phyloP scores from a whole-genome alignment of 192 early-diverging fungal species.

The Powellomyces hirtus region DNA sequence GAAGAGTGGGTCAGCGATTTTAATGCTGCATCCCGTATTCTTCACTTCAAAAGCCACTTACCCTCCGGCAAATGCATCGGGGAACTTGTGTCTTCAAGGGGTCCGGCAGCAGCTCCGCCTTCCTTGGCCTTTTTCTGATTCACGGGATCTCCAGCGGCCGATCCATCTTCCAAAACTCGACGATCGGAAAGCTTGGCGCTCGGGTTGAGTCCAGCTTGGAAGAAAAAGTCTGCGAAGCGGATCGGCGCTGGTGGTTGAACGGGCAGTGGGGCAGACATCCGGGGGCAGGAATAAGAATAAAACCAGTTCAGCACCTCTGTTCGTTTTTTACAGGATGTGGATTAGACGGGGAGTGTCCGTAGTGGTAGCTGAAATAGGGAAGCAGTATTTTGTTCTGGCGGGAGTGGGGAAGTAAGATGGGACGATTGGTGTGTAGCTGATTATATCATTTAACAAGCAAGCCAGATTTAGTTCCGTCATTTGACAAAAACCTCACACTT shows the following conservation, averaged over 20 bases:
- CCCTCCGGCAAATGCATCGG: slow-evolving; percentile 18
- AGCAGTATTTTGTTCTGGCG: too few relatives aligned
- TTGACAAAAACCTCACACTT: too few relatives aligned
- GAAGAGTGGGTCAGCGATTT: slow-evolving; percentile 3
- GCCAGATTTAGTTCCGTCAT: too few relatives aligned
- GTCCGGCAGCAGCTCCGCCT: background rate
- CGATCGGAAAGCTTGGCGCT: slow-evolving; percentile 9
- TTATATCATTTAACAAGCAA: too few relatives aligned
- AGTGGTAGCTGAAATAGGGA: too few relatives aligned
- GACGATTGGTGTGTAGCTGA: too few relatives aligned
- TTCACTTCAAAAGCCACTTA: too few relatives aligned
- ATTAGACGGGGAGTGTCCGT: too few relatives aligned
- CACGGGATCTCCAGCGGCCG: slow-evolving; percentile 2
- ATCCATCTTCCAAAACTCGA: slow-evolving; percentile 21
- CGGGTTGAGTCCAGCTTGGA: slow-evolving; percentile 39
- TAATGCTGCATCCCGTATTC: too few relatives aligned
- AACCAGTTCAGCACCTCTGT: too few relatives aligned
- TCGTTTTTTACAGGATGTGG: too few relatives aligned
- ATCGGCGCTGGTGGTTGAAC: slow-evolving; percentile 17
- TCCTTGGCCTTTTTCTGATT: slow-evolving; percentile 2
- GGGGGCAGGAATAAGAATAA: background rate
- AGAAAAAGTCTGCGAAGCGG: slow-evolving; percentile 50
- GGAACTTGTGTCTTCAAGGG: background rate
- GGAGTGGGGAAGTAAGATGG: too few relatives aligned
- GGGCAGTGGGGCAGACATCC: background rate